Percentiles rank a stretch among this genome's conserved stretches.
Conservation (phyloP, 306 rosid genomes). For the Vigna trinervia region DNA sequence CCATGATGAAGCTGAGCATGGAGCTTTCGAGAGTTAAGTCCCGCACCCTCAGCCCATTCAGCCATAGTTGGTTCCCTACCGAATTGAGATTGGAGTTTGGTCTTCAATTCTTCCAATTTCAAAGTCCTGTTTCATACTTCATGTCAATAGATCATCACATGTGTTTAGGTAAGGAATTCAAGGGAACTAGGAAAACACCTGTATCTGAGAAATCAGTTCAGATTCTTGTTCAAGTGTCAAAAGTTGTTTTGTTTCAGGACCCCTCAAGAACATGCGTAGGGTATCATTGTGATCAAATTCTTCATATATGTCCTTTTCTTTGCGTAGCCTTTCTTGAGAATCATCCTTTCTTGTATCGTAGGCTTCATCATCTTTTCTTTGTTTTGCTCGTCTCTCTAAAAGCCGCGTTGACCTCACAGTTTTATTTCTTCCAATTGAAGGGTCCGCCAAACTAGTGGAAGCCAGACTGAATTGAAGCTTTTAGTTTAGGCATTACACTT, state of each 20-base stretch:
- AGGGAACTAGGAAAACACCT: conserved; percentile 58
- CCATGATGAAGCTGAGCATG: conserved; percentile 64
- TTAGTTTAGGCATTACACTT: conserved; percentile 47
- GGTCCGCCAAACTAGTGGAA: conserved; percentile 47
- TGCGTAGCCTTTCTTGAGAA: conserved; percentile 43
- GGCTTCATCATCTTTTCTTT: conserved; percentile 59
- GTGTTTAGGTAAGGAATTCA: conserved; percentile 26
- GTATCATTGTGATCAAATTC: conserved; percentile 69
- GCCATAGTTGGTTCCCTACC: conserved; percentile 83
- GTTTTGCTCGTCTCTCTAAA: conserved; percentile 76
- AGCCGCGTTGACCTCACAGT: conserved; percentile 76
- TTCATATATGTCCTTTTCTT: conserved; percentile 61
- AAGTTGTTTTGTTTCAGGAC: conserved; percentile 80
- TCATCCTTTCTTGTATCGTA: conserved; percentile 49
- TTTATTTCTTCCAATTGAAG: conserved; percentile 54
- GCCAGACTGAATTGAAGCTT: conserved; percentile 47
- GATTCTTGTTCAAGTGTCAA: conserved; percentile 82
- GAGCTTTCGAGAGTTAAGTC: conserved; percentile 62
- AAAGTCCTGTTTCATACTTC: conserved; percentile 70
- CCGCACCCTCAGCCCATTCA: conserved; percentile 91
- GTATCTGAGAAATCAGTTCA: conserved; percentile 68
- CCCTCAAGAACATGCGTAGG: conserved; percentile 68
- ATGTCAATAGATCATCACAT: conserved; percentile 32
- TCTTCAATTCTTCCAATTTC: conserved; percentile 69
- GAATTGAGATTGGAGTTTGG: conserved; percentile 79